These are phyloP conservation scores for Salix exigua DNA, from an alignment of 345 rosid species.

Conservation along the genomic window DNA sequence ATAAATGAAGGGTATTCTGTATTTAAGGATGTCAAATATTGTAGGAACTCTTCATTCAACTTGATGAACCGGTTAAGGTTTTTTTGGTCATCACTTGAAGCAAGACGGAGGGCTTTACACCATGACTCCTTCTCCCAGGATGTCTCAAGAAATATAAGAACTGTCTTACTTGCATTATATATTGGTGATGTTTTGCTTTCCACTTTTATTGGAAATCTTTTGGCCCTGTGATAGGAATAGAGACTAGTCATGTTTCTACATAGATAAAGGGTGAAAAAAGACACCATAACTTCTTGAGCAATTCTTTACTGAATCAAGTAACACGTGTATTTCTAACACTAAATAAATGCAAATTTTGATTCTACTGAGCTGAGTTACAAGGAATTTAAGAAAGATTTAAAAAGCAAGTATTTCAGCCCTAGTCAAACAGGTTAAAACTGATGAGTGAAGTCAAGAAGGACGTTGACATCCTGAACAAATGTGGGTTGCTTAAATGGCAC, in stretches of 20 bases:
- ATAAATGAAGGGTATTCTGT: slow-evolving; percentile 69
- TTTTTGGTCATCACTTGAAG: slow-evolving; percentile 58
- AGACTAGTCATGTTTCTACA: background rate
- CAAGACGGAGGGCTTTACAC: slow-evolving; percentile 94
- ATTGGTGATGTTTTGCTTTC: slow-evolving; percentile 62
- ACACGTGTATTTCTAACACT: background rate
- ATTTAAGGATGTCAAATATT: slow-evolving; percentile 54
- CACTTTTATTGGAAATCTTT: slow-evolving; percentile 72
- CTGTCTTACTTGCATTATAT: slow-evolving; percentile 54
- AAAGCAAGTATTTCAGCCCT: no score
- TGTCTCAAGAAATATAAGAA: slow-evolving; percentile 80
- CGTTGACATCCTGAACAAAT: no score
- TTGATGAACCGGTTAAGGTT: slow-evolving; percentile 51
- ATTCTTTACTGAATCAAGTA: background rate
- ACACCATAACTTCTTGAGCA: background rate
- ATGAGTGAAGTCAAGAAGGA: no score
- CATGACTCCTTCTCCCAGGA: slow-evolving; percentile 99
- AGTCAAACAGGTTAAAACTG: no score
- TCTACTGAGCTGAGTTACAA: background rate
- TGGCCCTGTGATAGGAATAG: slow-evolving; percentile 56
- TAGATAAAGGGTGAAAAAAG: background rate
- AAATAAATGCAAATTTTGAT: background rate
- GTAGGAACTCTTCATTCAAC: slow-evolving; percentile 52
- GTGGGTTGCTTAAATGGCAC: no score
- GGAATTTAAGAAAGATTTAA: background rate